Evolutionary conservation across 768 basidiomycete genomes (phyloP).

Genomic region (Steccherinum ochraceum): DNA sequence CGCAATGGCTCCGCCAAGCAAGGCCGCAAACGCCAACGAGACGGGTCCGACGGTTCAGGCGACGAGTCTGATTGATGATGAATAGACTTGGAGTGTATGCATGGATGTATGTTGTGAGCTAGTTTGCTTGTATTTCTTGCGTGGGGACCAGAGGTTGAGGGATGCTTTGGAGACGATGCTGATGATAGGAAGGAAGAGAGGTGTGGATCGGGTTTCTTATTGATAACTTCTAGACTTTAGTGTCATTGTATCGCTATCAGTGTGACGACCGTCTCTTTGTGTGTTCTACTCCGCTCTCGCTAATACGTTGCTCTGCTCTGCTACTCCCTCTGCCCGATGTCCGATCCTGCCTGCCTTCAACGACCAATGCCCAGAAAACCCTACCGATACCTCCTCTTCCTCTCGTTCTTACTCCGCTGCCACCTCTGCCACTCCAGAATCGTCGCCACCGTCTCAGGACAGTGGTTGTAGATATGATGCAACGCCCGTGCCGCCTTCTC

Average conservation of each 20-base stretch:
- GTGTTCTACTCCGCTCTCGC: not conserved
- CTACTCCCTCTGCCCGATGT: too few relatives aligned
- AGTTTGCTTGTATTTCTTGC: too few relatives aligned
- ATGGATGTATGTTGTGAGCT: too few relatives aligned
- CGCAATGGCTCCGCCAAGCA: constrained; percentile 68
- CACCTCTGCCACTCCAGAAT: constrained; percentile 15
- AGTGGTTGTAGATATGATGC: constrained; percentile 39
- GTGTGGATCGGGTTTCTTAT: not conserved
- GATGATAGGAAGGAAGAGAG: not conserved
- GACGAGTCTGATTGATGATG: constrained; percentile 51
- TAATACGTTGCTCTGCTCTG: too few relatives aligned
- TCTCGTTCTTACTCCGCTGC: not conserved
- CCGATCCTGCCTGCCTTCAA: too few relatives aligned
- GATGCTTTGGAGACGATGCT: too few relatives aligned
- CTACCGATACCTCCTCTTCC: too few relatives aligned
- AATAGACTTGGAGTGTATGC: not conserved
- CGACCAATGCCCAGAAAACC: too few relatives aligned
- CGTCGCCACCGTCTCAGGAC: constrained; percentile 37
- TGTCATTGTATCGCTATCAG: constrained; percentile 1
- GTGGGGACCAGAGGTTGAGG: too few relatives aligned
- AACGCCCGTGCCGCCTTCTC: constrained; percentile 36
- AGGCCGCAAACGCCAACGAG: constrained; percentile 49
- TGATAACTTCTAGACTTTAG: not conserved
- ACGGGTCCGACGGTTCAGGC: constrained; percentile 59
- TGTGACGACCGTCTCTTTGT: not conserved